Percentiles rank a stretch among this genome's conserved stretches.
phyloP scores from a whole-genome alignment of 768 basidiomycete species.

The Rhodotorula paludigena region DNA sequence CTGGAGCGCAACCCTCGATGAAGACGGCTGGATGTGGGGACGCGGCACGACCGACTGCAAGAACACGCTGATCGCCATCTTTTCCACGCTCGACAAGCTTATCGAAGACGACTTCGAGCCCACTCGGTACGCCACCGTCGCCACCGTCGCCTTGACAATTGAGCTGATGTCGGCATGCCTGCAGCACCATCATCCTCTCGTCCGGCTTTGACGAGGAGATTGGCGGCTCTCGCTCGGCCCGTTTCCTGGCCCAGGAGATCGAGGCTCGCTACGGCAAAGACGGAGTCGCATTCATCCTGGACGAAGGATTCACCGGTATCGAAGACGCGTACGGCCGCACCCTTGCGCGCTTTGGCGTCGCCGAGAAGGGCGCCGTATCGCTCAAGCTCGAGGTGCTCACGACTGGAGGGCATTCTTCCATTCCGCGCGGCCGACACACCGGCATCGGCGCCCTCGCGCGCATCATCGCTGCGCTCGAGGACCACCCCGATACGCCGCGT shows the following conservation, averaged over 20 bases:
- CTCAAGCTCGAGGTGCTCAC: slow-evolving; percentile 62
- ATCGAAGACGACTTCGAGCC: slow-evolving; percentile 63
- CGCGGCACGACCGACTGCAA: slow-evolving; percentile 34
- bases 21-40: slow-evolving; percentile 38
- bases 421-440: slow-evolving; percentile 70
- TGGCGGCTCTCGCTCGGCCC: slow-evolving; percentile 46
- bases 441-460: slow-evolving; percentile 71
- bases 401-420: slow-evolving; percentile 77
- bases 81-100: slow-evolving; percentile 59
- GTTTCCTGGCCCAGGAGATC: slow-evolving; percentile 51
- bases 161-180: background rate
- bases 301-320: slow-evolving; percentile 70
- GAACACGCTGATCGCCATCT: slow-evolving; percentile 33
- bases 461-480: slow-evolving; percentile 64
- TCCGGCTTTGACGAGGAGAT: slow-evolving; percentile 71
- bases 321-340: slow-evolving; percentile 43
- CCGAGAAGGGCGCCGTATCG: slow-evolving; percentile 59
- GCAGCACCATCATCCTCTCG: slow-evolving; percentile 44
- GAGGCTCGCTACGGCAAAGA: slow-evolving; percentile 63
- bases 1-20: slow-evolving; percentile 24
- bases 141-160: background rate
- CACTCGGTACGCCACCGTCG: slow-evolving; percentile 54
- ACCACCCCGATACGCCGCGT: slow-evolving; percentile 53
- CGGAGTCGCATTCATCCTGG: slow-evolving; percentile 71
- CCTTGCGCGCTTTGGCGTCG: slow-evolving; percentile 47